Percentiles rank a stretch among this genome's conserved stretches.
phyloP scores from a whole-genome alignment of 140 eudicot species.

The Ambrosia hybrid region DNA sequence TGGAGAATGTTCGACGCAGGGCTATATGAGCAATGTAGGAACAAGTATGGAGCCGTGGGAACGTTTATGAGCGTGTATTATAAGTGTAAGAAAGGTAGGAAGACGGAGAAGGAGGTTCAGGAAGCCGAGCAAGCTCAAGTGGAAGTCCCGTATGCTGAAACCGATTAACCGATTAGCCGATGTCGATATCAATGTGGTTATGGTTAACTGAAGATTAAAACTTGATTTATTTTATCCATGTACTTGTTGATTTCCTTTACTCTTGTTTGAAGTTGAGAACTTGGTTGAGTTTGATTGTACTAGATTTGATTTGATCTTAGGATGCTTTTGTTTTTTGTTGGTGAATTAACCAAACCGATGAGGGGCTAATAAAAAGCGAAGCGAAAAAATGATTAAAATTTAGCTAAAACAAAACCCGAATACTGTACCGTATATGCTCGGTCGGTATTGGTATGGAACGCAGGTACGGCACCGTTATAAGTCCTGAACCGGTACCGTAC shows the following conservation, averaged over 20 bases:
- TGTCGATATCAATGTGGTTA: not conserved
- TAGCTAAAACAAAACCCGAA: too few relatives aligned
- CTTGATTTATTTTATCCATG: not conserved
- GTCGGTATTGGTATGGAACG: too few relatives aligned
- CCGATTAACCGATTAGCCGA: conserved; percentile 32
- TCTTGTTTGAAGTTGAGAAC: conserved; percentile 13
- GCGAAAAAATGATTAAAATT: too few relatives aligned
- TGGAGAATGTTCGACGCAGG: conserved; percentile 94
- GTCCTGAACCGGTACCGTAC: too few relatives aligned
- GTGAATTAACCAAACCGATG: not conserved
- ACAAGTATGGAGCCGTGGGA: conserved; percentile 84
- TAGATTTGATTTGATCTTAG: conserved; percentile 10
- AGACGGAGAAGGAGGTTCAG: conserved; percentile 92
- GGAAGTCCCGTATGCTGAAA: conserved; percentile 70
- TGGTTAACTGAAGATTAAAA: not conserved
- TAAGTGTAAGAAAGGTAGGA: conserved; percentile 89
- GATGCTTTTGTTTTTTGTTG: not conserved
- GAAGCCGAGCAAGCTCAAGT: conserved; percentile 88
- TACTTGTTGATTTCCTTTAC: not conserved
- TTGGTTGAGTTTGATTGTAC: conserved; percentile 8
- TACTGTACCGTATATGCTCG: too few relatives aligned
- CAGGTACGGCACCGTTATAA: too few relatives aligned
- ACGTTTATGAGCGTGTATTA: conserved; percentile 94
- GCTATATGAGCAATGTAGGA: conserved; percentile 70
- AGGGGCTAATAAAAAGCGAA: too few relatives aligned